These are phyloP conservation scores for Effrenium voratum DNA, from an alignment of 73 alveolate species.

Conservation along the genomic window DNA sequence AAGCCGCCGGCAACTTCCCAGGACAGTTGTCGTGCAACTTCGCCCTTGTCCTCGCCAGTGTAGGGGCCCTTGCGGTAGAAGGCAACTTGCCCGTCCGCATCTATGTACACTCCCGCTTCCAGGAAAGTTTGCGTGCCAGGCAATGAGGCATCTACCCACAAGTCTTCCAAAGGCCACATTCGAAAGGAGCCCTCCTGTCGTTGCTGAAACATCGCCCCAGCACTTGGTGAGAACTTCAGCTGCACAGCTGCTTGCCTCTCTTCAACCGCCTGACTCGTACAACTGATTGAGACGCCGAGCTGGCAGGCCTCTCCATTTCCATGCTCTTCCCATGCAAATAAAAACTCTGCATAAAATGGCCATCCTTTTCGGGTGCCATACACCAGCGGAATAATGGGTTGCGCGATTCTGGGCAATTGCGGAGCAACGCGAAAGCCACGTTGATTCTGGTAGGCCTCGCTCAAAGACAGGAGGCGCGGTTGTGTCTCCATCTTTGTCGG, in stretches of 20 bases:
- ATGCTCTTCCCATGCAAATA: conserved; percentile 36
- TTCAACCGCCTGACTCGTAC: neutral
- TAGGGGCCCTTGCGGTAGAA: conserved; percentile 57
- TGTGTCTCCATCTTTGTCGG: conserved; percentile 35
- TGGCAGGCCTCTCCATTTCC: conserved; percentile 65
- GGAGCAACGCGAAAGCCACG: conserved; percentile 45
- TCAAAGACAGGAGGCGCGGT: neutral
- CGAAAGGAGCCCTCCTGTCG: conserved; percentile 34
- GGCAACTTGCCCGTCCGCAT: neutral
- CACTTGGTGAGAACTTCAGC: conserved; percentile 53
- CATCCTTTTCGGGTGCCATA: conserved; percentile 49
- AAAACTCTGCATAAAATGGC: conserved; percentile 40
- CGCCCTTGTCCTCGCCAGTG: conserved; percentile 29
- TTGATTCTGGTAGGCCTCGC: neutral
- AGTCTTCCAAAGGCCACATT: conserved; percentile 35
- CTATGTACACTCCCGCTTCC: conserved; percentile 59
- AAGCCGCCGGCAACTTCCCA: conserved; percentile 70
- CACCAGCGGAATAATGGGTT: conserved; percentile 14
- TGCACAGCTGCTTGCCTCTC: too few species aligned
- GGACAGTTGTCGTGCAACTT: conserved; percentile 14
- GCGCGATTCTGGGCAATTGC: conserved; percentile 30
- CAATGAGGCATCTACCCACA: conserved; percentile 53
- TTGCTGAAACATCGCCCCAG: conserved; percentile 56
- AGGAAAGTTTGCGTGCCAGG: conserved; percentile 37
- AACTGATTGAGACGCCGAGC: neutral